Evolutionary conservation across 176 grass and related monocot genomes (phyloP).

Genomic region (Calamus simplicifolius): DNA sequence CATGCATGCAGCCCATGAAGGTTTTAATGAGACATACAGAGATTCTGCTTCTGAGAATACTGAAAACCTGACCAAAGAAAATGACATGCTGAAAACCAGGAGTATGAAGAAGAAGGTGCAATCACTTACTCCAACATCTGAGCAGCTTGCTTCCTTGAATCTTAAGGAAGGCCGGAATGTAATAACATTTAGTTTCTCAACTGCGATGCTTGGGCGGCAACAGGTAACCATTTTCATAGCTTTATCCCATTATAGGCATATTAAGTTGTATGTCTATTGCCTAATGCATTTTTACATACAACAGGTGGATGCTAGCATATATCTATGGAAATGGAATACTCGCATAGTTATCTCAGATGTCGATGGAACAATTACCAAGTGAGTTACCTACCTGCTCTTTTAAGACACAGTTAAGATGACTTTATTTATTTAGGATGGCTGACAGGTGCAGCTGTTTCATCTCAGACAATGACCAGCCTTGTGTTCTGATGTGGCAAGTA

Average conservation of each 20-base stretch:
- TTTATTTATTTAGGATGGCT: too few species aligned
- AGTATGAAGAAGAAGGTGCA: conserved; percentile 41
- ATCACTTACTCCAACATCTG: conserved; percentile 65
- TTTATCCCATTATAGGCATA: too few species aligned
- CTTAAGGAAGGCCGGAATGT: conserved; percentile 81
- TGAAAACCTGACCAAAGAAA: conserved; percentile 23
- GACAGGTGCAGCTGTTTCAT: too few species aligned
- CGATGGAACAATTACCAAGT: conserved; percentile 97
- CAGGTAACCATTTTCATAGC: conserved; percentile 37
- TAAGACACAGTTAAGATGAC: too few species aligned
- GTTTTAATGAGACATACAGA: conserved; percentile 14
- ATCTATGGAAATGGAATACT: conserved; percentile 92
- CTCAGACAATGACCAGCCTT: too few species aligned
- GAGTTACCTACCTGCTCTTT: conserved; percentile 20
- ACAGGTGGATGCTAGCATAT: conserved; percentile 90
- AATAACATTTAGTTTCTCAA: conserved; percentile 85
- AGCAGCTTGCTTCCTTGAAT: conserved; percentile 71
- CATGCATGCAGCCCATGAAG: conserved; percentile 24
- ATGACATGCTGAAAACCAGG: conserved; percentile 28
- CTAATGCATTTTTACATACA: conserved; percentile 7
- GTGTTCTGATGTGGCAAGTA: too few species aligned
- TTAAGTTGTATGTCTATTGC: too few species aligned
- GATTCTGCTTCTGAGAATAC: conserved; percentile 14
- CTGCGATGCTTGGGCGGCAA: conserved; percentile 82
- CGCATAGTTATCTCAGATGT: conserved; percentile 94